A percentile compares a stretch with the other conserved stretches of the same genome.
These are phyloP conservation scores for Chondrostereum purpureum DNA, from an alignment of 1,284 basidiomycete genomes.

Conservation along the genomic window DNA sequence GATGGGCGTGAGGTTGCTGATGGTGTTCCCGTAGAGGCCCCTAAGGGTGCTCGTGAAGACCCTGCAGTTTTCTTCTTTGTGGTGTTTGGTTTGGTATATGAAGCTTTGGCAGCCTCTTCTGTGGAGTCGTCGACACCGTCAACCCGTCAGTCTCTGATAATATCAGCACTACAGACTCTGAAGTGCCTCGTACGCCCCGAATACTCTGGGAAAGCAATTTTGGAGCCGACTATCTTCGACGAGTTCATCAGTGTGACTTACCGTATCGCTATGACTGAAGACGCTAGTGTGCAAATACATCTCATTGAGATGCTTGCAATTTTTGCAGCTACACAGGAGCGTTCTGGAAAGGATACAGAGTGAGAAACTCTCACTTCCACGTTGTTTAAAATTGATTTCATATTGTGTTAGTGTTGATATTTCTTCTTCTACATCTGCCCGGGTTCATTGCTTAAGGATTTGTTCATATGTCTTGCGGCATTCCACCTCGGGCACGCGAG, in stretches of 20 bases:
- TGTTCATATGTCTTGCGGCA: conserved; percentile 77
- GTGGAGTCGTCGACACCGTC: conserved; percentile 41
- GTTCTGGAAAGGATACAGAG: conserved; percentile 16
- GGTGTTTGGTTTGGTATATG: conserved; percentile 89
- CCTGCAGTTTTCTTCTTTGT: conserved; percentile 84
- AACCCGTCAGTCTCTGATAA: conserved; percentile 39
- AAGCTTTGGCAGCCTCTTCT: conserved; percentile 72
- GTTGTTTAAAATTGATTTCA: neutral
- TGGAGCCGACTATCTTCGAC: conserved; percentile 80
- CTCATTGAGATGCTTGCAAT: conserved; percentile 70
- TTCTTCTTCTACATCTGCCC: conserved; percentile 42
- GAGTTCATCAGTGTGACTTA: conserved; percentile 88
- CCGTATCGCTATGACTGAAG: conserved; percentile 85
- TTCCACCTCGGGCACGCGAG: conserved; percentile 51
- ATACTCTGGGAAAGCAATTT: conserved; percentile 76
- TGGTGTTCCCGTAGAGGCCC: conserved; percentile 15
- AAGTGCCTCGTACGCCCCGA: conserved; percentile 73
- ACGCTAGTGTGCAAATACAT: conserved; percentile 65
- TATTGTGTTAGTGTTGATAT: too few relatives aligned
- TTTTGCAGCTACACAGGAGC: conserved; percentile 54
- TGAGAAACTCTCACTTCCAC: too few relatives aligned
- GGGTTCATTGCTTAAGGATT: conserved; percentile 74
- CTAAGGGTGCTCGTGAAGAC: conserved; percentile 47
- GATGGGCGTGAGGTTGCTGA: conserved; percentile 56
- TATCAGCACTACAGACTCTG: conserved; percentile 77